Base-by-base conservation (phyloP, 139 green algal species). In the Spirogloea muscicola region DNA sequence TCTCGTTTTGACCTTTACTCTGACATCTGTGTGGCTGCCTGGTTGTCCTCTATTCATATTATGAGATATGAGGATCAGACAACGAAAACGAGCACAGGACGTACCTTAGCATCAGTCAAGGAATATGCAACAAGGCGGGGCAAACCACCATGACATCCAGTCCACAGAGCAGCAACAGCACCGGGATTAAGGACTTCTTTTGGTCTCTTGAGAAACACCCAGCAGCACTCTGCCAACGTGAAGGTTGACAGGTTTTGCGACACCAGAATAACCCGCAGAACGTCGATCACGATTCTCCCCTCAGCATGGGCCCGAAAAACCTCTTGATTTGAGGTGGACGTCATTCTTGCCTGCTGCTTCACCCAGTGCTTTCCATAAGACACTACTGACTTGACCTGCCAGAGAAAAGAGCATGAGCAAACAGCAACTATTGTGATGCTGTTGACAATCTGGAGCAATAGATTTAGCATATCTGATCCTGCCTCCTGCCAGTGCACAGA, bases 251-350 rank as follows among this genome's bases (percentile, higher is more conserved):
- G 82, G 18, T 73, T 85, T 64, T 89, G 82, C 0, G 46, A 37
- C 1, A 86, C 89, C 31, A 96, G 68, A 13, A 91, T 79, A 81
- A 87, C 75, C 29, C 87, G 74, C 73, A 91, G 74, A 29, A 92
- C 48, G 57, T 91, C 87, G 33, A 91, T 52, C 41, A 91, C 84
- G 5, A 91, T 31, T 7, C 87, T 74, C 6, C 87, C 87, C 18
- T 85, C 81, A n/a, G 93, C 37, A 4, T 16, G 33, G 27, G 68
- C 72, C 64, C 58, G 69, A 25, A 70, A 71, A 0, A 42, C 42
- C 57, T 77, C 52, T 39, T 70, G 69, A 48, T 77, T 77, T 52
- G 69, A 77, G 18, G 69, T 77, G 38, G 69, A 33, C 2, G 69
- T 51, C 69, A 77, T 70, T 21, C 69, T 37, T 37, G n/a, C 18